Conservation (phyloP, 2,329 filamentous ascomycete species). For the Didymella sp. region DNA sequence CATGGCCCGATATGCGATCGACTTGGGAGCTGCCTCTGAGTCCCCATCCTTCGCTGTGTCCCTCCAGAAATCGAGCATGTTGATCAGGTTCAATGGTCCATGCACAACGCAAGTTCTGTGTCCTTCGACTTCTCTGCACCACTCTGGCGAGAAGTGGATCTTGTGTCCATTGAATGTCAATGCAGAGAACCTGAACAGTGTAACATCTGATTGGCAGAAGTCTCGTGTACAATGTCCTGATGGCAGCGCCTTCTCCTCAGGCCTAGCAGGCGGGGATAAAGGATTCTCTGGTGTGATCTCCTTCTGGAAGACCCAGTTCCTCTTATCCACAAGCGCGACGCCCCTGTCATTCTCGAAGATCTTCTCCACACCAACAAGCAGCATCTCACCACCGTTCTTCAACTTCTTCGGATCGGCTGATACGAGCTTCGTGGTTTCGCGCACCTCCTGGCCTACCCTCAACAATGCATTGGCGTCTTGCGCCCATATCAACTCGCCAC, state of each 20-base stretch:
- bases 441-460: constrained; percentile 45
- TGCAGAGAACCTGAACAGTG: constrained; percentile 90
- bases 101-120: constrained; percentile 81
- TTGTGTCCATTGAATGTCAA: constrained; percentile 91
- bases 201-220: constrained; percentile 69
- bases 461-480: constrained; percentile 31
- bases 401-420: constrained; percentile 59
- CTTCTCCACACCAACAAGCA: constrained; percentile 67
- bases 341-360: constrained; percentile 51
- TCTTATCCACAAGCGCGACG: constrained; percentile 47
- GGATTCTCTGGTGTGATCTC: constrained; percentile 48
- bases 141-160: constrained; percentile 82
- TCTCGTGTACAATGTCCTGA: constrained; percentile 50
- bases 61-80: constrained; percentile 47
- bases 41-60: constrained; percentile 28
- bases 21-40: constrained; percentile 32
- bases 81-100: constrained; percentile 77
- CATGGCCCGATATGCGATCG: constrained; percentile 43
- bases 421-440: constrained; percentile 56
- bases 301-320: constrained; percentile 52
- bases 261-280: constrained; percentile 46
- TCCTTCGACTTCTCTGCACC: constrained; percentile 74
- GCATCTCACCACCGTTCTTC: constrained; percentile 59
- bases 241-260: constrained; percentile 31
- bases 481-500: constrained; percentile 71